These are phyloP conservation scores for Candida sanyaensis DNA, from an alignment of 1,139 yeast species.

Conservation along the genomic window DNA sequence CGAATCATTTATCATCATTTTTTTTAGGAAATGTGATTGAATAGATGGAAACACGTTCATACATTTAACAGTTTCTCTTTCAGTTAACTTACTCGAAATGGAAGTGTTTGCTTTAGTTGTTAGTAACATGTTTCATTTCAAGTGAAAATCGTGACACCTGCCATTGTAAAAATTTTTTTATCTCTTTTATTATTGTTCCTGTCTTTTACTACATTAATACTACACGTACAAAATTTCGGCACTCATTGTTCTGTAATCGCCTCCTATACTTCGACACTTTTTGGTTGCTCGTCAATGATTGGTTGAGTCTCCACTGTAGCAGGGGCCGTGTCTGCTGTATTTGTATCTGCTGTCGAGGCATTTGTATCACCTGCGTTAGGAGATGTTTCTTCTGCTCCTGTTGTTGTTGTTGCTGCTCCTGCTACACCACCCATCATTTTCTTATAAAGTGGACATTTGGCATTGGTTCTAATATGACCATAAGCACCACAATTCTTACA, in stretches of 20 bases:
- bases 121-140: no score
- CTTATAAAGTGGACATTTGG: conserved; percentile 79
- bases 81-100: no score
- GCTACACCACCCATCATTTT: conserved; percentile 23
- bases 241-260: no score
- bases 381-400: not conserved
- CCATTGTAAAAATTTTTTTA: no score
- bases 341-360: not conserved
- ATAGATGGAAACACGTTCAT: no score
- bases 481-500: conserved; percentile 95
- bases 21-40: no score
- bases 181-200: no score
- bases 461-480: conserved; percentile 92
- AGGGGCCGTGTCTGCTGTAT: not conserved
- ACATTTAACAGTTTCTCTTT: no score
- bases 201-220: no score
- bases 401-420: not conserved
- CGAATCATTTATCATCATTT: no score
- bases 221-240: not conserved
- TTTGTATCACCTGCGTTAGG: not conserved
- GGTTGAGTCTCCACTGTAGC: not conserved
- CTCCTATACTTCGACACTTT: not conserved
- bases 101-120: no score
- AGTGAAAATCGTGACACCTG: no score
- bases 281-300: not conserved